Evolutionary conservation across 2,329 filamentous ascomycete species (phyloP).

Genomic region (Diaporthe sp.): DNA sequence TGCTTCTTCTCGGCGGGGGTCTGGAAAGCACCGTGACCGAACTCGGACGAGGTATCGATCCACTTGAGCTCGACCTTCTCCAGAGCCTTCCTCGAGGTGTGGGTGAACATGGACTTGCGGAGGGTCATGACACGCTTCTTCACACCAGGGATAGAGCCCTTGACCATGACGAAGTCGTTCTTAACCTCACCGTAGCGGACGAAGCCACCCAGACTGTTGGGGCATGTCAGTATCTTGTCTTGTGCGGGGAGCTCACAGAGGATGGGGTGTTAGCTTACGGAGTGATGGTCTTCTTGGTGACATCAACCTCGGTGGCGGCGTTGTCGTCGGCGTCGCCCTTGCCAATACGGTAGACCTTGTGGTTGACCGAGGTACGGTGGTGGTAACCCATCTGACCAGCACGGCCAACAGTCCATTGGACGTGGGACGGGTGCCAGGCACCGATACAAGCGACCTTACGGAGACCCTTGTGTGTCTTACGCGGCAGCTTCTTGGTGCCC

Average conservation of each 20-base stretch:
- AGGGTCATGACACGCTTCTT: constrained; percentile 99
- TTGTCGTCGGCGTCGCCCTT: constrained; percentile 92
- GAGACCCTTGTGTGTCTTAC: constrained; percentile 99
- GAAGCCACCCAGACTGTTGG: constrained; percentile 91
- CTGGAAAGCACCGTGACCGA: constrained; percentile 99
- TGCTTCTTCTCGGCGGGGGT: constrained; percentile 97
- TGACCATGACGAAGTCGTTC: constrained; percentile 98
- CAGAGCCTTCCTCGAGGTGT: constrained; percentile 94
- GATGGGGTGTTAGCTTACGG: constrained; percentile 78
- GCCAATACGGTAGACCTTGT: constrained; percentile 99
- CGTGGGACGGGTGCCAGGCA: constrained; percentile 99
- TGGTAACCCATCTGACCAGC: constrained; percentile 99
- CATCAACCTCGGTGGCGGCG: constrained; percentile 94
- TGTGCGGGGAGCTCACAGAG: neutral
- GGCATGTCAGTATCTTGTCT: constrained; percentile 8
- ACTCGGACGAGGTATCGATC: constrained; percentile 99
- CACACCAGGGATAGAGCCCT: constrained; percentile 96
- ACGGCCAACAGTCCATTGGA: constrained; percentile 99
- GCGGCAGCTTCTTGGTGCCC: constrained; percentile 99
- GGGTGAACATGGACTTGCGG: constrained; percentile 97
- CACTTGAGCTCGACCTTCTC: constrained; percentile 99
- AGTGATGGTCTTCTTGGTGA: constrained; percentile 99
- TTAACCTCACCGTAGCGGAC: constrained; percentile 99
- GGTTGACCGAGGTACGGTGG: constrained; percentile 99
- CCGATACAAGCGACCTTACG: constrained; percentile 99